Conservation (phyloP, 345 rosid genomes). For the Populus ilicifolia region DNA sequence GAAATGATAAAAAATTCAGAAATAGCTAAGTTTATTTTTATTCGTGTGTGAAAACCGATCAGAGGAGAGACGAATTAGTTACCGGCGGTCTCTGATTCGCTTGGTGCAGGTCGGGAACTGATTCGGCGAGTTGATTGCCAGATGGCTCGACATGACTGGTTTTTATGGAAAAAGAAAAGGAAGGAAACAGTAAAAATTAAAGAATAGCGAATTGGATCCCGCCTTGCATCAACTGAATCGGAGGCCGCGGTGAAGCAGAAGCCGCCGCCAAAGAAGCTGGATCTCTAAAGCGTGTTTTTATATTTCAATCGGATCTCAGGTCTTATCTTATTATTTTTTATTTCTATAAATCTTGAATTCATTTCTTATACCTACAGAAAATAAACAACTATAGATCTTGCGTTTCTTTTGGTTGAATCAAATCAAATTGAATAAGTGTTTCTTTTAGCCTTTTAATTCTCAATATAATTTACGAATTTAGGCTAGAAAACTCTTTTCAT, state of each 20-base stretch:
- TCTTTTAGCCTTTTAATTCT: not conserved
- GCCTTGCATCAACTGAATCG: conserved; percentile 99
- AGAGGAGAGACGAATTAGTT: conserved; percentile 20
- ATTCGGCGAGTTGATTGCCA: conserved; percentile 14
- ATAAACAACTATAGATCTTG: not conserved
- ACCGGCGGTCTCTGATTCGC: conserved; percentile 91
- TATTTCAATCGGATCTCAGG: conserved; percentile 41
- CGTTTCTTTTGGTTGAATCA: not conserved
- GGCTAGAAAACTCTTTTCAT: not conserved
- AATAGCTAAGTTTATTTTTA: no score
- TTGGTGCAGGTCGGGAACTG: conserved; percentile 99
- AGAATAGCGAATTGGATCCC: conserved; percentile 53
- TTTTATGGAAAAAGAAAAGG: no score
- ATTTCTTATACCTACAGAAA: not conserved
- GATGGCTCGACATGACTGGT: conserved; percentile 15
- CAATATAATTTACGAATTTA: not conserved
- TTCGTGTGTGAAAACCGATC: not conserved
- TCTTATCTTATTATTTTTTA: not conserved
- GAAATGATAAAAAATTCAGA: no score
- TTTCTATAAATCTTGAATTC: not conserved
- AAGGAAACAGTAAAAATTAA: not conserved
- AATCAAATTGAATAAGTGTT: not conserved
- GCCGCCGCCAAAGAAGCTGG: not conserved
- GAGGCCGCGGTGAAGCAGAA: conserved; percentile 64
- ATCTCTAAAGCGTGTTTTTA: not conserved